Evolutionary conservation across 2,329 filamentous ascomycete genomes (phyloP), one percentile per base, ranked within the genome.

Genomic region (Lizonia empirigonia): DNA sequence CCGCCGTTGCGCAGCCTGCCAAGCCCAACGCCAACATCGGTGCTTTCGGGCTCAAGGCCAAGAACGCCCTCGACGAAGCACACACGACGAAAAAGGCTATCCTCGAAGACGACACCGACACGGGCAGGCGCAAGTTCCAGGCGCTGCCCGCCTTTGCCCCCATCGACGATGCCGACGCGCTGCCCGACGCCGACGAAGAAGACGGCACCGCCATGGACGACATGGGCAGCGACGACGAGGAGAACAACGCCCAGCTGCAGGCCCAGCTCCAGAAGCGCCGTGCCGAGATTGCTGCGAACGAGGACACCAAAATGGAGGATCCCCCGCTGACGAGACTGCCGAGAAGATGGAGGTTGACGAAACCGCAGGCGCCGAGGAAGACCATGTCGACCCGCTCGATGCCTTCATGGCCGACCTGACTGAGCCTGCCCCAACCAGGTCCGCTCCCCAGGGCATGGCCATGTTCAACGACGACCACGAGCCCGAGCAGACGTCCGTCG

Each of bases 401-500:
- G 93, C 91, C n/a, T 99, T 95, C 77, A 99, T 99, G 94, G 88
- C 86, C 44, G 84, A 82, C 54, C 79, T 88, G 40, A 34, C 64
- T 48, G 65, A 69, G 38, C 36, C 59, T 8, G 55, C 74, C 44
- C 72, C 72, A 40, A 71, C 41, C 55, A 77, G 75, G 38, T 80
- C 80, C 55, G 61, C 79, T 35, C 85, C 87, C 47, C 86, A 90
- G 64, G 90, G 90, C 1, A 87, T 96, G 70, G 85, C 92, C 7
- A 89, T 97, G 64, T 96, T 96, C 70, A 90, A 88, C 53, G 92
- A 96, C 47, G 82, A 85, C 54, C 88, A 96, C 56, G 91, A 96
- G 53, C 78, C 82, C 12, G 80, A 83, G 50, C 71, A 87, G 41
- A 84, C 84, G 26, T 81, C 85, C 24, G 79, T 88, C 24, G 85